A percentile compares a stretch with the other conserved stretches of the same genome.
Evolutionary conservation across 305 asterid species (phyloP).

Genomic region (Euphrasia arctica): DNA sequence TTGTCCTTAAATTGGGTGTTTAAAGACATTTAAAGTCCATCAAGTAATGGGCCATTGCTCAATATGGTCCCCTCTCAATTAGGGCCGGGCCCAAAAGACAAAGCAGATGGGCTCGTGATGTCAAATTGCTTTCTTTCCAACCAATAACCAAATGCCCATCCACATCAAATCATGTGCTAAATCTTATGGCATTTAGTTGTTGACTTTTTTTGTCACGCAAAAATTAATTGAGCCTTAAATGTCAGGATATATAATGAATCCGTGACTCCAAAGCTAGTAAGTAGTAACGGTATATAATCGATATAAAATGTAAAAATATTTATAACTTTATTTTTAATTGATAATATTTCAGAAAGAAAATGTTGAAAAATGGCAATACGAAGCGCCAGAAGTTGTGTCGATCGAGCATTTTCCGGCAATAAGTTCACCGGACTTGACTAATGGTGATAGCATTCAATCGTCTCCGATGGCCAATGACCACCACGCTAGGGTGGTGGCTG

Average conservation of each 20-base stretch:
- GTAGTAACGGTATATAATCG: no score
- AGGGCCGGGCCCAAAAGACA: conserved; percentile 32
- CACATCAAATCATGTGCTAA: not conserved
- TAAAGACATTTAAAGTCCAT: conserved; percentile 7
- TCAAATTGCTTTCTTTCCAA: conserved; percentile 59
- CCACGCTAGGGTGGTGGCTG: conserved; percentile 51
- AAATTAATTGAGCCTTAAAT: not conserved
- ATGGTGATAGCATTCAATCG: conserved; percentile 42
- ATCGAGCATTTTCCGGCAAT: conserved; percentile 81
- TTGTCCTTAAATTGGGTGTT: not conserved
- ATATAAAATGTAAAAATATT: not conserved
- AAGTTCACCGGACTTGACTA: conserved; percentile 71
- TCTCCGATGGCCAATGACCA: conserved; percentile 41
- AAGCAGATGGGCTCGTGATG: conserved; percentile 33
- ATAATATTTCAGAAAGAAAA: conserved; percentile 45
- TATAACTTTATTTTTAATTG: not conserved
- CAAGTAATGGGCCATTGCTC: conserved; percentile 19
- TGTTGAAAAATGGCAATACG: conserved; percentile 62
- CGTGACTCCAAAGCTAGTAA: not conserved
- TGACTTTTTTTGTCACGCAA: not conserved
- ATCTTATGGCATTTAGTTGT: not conserved
- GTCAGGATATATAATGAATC: no score
- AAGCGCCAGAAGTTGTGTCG: conserved; percentile 80
- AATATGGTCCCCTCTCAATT: conserved; percentile 57
- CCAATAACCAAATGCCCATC: conserved; percentile 5